Percentiles rank a stretch among this genome's conserved stretches.
Evolutionary conservation across 768 basidiomycete species (phyloP).

Genomic region (Boletus rufocinnamomeus): DNA sequence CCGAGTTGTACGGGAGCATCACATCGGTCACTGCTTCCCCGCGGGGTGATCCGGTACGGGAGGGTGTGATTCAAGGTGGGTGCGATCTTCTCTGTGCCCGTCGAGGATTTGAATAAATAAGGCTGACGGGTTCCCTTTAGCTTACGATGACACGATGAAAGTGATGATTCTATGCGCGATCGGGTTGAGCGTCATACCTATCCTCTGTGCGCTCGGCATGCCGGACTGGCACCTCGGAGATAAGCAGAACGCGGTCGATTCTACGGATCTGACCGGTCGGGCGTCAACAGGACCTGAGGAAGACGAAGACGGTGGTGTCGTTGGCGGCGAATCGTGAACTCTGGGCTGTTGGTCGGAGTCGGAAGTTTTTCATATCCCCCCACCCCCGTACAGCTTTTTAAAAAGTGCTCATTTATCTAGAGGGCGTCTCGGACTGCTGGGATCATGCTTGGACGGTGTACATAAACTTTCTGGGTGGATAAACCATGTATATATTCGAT

Average conservation of each 20-base stretch:
- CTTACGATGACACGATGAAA: constrained; percentile 59
- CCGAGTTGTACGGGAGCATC: constrained; percentile 57
- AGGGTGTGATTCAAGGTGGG: constrained; percentile 61
- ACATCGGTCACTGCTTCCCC: constrained; percentile 49
- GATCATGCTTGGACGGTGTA: neutral
- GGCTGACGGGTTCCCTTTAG: constrained; percentile 22
- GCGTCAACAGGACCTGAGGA: neutral
- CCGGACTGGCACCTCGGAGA: constrained; percentile 69
- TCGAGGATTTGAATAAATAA: neutral
- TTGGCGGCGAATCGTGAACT: neutral
- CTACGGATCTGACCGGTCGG: constrained; percentile 24
- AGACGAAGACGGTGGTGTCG: neutral
- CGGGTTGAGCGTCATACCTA: constrained; percentile 55
- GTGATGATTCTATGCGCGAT: constrained; percentile 57
- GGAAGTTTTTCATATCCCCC: neutral
- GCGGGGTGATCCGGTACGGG: constrained; percentile 57
- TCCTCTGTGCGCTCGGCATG: constrained; percentile 59
- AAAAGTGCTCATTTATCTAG: neutral
- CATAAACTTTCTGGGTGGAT: neutral
- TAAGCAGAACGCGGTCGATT: constrained; percentile 69
- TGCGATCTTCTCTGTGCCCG: neutral
- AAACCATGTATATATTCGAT: neutral
- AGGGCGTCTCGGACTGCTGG: neutral
- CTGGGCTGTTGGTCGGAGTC: neutral
- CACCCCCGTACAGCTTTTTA: neutral